These are phyloP conservation scores for Artemisia annua DNA, from an alignment of 129 eudicot species.

Conservation along the genomic window DNA sequence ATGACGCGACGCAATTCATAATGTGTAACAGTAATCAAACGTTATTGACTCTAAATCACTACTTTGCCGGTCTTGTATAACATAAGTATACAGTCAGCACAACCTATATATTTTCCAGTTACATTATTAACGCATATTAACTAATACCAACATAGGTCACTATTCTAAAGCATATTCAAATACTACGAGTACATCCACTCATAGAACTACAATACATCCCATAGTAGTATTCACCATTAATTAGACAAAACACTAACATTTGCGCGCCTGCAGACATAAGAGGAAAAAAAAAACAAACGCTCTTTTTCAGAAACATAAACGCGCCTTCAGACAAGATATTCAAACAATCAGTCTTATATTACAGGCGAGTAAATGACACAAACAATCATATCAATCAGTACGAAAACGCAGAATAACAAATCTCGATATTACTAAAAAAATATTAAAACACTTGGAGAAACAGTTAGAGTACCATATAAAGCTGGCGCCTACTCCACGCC, in stretches of 20 bases:
- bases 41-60: not conserved
- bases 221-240: not conserved
- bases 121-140: not conserved
- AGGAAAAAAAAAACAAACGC: too few relatives aligned
- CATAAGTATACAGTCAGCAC: conserved; percentile 12
- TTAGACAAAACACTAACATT: not conserved
- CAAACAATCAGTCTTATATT: too few relatives aligned
- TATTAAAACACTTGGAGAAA: not conserved
- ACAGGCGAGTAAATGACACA: not conserved
- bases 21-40: not conserved
- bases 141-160: not conserved
- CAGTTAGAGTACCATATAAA: conserved; percentile 51
- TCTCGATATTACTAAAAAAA: not conserved
- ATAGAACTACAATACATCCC: not conserved
- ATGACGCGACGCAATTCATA: conserved; percentile 14
- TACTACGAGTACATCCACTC: not conserved
- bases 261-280: too few relatives aligned
- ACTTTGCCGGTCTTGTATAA: conserved; percentile 10
- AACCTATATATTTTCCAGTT: not conserved
- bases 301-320: too few relatives aligned
- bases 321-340: too few relatives aligned
- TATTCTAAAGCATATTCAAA: not conserved
- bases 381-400: not conserved
- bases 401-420: not conserved
- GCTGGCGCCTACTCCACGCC: conserved; percentile 76